phyloP scores from a whole-genome alignment of 768 basidiomycete genomes.

The Leccinellum luteum region DNA sequence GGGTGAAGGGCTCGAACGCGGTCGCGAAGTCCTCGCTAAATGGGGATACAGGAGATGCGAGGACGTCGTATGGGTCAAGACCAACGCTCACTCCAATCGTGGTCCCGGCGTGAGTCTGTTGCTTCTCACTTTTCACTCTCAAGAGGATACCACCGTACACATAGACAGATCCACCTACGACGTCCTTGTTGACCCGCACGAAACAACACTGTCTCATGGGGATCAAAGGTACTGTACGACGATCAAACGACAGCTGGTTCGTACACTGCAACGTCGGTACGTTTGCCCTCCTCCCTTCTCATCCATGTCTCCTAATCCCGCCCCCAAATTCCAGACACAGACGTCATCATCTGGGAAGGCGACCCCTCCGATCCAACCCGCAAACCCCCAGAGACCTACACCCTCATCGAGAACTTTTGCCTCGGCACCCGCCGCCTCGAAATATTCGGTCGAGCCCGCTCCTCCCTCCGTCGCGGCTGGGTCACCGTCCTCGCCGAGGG shows the following conservation, averaged over 20 bases:
- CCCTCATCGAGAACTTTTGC: constrained; percentile 96
- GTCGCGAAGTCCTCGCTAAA: constrained; percentile 83
- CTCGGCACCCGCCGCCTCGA: constrained; percentile 90
- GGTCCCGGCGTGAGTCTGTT: constrained; percentile 64
- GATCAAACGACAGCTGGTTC: constrained; percentile 94
- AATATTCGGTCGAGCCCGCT: constrained; percentile 71
- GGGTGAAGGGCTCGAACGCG: constrained; percentile 89
- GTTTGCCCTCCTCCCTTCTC: constrained; percentile 21
- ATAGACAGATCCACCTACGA: constrained; percentile 83
- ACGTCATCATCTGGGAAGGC: constrained; percentile 96
- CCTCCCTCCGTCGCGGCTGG: constrained; percentile 84
- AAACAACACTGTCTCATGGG: constrained; percentile 98
- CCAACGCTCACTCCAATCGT: constrained; percentile 68
- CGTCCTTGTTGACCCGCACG: constrained; percentile 81
- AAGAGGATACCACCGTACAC: background rate
- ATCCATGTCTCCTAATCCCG: background rate
- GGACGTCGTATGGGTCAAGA: constrained; percentile 98
- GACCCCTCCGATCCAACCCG: constrained; percentile 79
- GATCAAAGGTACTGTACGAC: constrained; percentile 92
- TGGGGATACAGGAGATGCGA: constrained; percentile 97
- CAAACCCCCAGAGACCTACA: constrained; percentile 95
- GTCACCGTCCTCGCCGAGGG: constrained; percentile 75
- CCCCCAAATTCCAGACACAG: constrained; percentile 68
- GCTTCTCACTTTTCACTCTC: background rate
- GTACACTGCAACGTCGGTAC: constrained; percentile 96